Percentiles rank a stretch among this genome's conserved stretches.
Evolutionary conservation across 2,329 filamentous ascomycete species (phyloP).

Genomic region (Alternaria viburni): DNA sequence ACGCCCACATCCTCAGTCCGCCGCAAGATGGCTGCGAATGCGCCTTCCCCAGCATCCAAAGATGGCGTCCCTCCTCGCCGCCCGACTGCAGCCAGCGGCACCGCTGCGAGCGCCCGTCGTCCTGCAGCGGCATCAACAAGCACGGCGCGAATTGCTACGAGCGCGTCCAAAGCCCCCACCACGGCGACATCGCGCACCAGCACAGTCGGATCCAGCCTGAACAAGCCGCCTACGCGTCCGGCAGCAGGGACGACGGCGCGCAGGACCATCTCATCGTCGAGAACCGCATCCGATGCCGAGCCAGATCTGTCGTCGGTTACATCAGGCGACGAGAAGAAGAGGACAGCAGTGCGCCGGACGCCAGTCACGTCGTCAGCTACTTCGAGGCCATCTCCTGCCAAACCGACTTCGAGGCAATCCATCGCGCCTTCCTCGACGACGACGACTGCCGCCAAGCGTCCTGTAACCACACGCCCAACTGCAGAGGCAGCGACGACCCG

Average conservation of each 20-base stretch:
- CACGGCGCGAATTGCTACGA: conserved; percentile 31
- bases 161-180: conserved; percentile 33
- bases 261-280: conserved; percentile 29
- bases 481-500: conserved; percentile 31
- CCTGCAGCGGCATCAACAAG: conserved; percentile 27
- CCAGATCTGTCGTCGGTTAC: conserved; percentile 43
- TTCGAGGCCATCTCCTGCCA: conserved; percentile 1
- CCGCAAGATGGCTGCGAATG: conserved; percentile 44
- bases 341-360: conserved; percentile 35
- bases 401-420: conserved; percentile 13
- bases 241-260: conserved; percentile 30
- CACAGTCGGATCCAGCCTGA: conserved; percentile 38
- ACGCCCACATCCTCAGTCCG: conserved; percentile 38
- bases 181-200: conserved; percentile 35
- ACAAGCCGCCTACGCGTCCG: conserved; percentile 47
- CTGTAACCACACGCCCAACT: conserved; percentile 34
- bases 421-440: conserved; percentile 27
- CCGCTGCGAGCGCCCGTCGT: conserved; percentile 29
- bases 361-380: conserved; percentile 27
- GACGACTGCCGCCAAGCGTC: conserved; percentile 33
- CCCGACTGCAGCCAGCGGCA: conserved; percentile 22
- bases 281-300: conserved; percentile 36
- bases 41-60: conserved; percentile 34
- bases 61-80: conserved; percentile 39
- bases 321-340: conserved; percentile 47